Evolutionary conservation across 225 moss, liverwort and hornwort species (phyloP).

Genomic region (Lunularia cruciata): DNA sequence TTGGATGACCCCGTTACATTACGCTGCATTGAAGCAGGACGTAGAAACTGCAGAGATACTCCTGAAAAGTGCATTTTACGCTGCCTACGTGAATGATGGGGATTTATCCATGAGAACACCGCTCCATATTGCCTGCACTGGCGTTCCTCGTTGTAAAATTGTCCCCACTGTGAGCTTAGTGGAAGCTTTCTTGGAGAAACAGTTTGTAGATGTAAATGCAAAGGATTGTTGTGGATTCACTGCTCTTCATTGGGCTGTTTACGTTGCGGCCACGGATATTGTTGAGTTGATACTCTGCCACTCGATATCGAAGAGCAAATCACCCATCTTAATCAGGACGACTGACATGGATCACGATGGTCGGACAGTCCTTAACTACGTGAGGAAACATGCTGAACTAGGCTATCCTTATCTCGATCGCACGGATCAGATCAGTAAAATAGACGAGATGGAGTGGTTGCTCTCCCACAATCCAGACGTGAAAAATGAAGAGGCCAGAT

Average conservation of each 20-base stretch:
- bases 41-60: background rate
- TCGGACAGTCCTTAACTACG: conserved; percentile 9
- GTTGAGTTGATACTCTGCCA: conserved; percentile 10
- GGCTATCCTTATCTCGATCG: conserved; percentile 11
- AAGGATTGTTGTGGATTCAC: conserved; percentile 25
- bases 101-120: conserved; percentile 16
- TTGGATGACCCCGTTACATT: conserved; percentile 29
- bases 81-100: conserved; percentile 1
- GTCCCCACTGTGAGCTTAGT: background rate
- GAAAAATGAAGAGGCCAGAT: conserved; percentile 29
- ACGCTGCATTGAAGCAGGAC: conserved; percentile 1
- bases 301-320: background rate
- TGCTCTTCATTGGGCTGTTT: conserved; percentile 29
- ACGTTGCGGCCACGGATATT: background rate
- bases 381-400: conserved; percentile 16
- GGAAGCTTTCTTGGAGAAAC: background rate
- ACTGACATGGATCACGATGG: conserved; percentile 9
- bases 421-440: background rate
- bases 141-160: no score
- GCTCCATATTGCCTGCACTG: conserved; percentile 17
- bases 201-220: conserved; percentile 12
- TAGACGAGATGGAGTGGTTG: background rate
- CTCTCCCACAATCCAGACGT: conserved; percentile 26
- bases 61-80: conserved; percentile 2
- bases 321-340: background rate